Evolutionary conservation across 2,329 filamentous ascomycete genomes (phyloP).

Genomic region (Aureobasidium sp.): DNA sequence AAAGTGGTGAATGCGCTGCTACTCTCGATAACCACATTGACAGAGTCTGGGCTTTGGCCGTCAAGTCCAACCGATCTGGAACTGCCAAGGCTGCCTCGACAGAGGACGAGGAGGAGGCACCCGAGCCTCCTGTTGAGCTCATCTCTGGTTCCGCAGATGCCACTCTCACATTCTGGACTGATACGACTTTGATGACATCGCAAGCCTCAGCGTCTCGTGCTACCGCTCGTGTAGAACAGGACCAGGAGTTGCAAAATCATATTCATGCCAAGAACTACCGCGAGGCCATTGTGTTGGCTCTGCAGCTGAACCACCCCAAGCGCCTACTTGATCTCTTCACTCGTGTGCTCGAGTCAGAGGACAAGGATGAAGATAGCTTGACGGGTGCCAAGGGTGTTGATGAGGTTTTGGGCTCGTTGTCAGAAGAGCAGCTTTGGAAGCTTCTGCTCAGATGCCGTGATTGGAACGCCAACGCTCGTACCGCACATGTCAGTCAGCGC

Average conservation of each 20-base stretch:
- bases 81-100: conserved; percentile 7
- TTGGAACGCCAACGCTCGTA: conserved; percentile 95
- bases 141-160: conserved; percentile 90
- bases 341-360: conserved; percentile 60
- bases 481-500: conserved; percentile 75
- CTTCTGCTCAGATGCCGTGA: conserved; percentile 78
- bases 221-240: conserved; percentile 79
- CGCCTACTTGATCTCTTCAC: conserved; percentile 79
- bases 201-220: conserved; percentile 66
- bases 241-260: conserved; percentile 89
- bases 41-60: conserved; percentile 82
- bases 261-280: conserved; percentile 83
- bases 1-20: conserved; percentile 73
- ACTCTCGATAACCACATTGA: conserved; percentile 97
- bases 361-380: conserved; percentile 56
- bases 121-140: conserved; percentile 53
- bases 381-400: conserved; percentile 65
- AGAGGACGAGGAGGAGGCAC: conserved; percentile 17
- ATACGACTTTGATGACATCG: conserved; percentile 77
- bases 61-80: conserved; percentile 45
- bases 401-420: conserved; percentile 69
- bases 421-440: conserved; percentile 77
- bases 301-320: conserved; percentile 90
- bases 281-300: conserved; percentile 82
- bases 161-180: conserved; percentile 90